phyloP scores from a whole-genome alignment of 768 basidiomycete species.

The Pulveroboletus ravenelii region DNA sequence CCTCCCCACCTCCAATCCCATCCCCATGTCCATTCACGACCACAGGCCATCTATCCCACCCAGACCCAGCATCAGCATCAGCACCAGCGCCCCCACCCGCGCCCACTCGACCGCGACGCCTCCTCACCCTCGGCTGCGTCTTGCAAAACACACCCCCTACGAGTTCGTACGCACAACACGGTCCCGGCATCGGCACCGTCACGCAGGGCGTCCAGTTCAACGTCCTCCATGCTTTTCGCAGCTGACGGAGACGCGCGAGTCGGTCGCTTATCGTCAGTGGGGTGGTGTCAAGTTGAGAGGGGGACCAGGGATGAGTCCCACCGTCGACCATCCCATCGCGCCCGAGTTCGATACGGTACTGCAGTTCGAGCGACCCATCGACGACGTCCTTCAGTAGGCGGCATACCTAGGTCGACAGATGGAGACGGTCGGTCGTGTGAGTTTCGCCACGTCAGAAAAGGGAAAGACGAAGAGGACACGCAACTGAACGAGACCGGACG shows the following conservation, averaged over 20 bases:
- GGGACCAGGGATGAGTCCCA: neutral
- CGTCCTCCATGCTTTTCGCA: conserved; percentile 34
- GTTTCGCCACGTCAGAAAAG: neutral
- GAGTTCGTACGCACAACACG: conserved; percentile 53
- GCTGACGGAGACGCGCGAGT: conserved; percentile 30
- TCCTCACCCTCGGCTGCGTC: conserved; percentile 15
- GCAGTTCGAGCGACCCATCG: conserved; percentile 30
- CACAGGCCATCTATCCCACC: neutral
- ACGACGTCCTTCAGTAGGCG: conserved; percentile 14
- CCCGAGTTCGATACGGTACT: conserved; percentile 37
- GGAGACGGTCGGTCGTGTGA: neutral
- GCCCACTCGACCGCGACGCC: neutral
- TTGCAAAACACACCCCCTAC: conserved; percentile 57
- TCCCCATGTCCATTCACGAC: neutral
- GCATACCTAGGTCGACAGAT: conserved; percentile 19
- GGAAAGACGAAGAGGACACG: neutral
- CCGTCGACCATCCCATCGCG: conserved; percentile 34
- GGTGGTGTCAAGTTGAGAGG: neutral
- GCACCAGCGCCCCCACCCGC: neutral
- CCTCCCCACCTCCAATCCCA: neutral
- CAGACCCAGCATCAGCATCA: neutral
- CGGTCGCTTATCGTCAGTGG: conserved; percentile 18
- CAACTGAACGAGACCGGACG: conserved; percentile 11
- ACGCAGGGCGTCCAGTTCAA: conserved; percentile 25
- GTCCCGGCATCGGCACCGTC: conserved; percentile 30